These are phyloP conservation scores for Ascochyta lentis DNA, from an alignment of 2,329 filamentous ascomycete genomes.

Conservation along the genomic window DNA sequence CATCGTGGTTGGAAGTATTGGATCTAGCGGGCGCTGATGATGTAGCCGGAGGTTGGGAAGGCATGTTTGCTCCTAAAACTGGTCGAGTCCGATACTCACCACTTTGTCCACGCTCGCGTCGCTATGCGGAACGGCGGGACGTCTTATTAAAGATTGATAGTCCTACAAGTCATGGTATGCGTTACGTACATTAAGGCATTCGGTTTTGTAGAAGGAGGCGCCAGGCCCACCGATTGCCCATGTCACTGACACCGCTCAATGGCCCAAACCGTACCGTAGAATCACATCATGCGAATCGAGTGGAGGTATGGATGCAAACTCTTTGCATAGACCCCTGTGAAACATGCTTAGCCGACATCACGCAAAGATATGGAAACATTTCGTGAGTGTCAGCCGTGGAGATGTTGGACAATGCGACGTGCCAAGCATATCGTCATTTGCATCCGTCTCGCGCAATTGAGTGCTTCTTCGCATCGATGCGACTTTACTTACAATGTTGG, in stretches of 20 bases:
- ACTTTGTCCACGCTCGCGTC: background rate
- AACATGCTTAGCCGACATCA: conserved; percentile 14
- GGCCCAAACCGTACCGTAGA: background rate
- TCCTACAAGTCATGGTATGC: background rate
- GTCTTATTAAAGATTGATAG: background rate
- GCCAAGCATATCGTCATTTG: conserved; percentile 25
- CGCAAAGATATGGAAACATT: conserved; percentile 6
- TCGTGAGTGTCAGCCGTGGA: conserved; percentile 6
- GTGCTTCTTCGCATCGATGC: conserved; percentile 14
- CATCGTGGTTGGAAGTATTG: conserved; percentile 2
- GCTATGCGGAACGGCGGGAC: background rate
- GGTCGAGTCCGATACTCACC: background rate
- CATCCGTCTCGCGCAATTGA: conserved; percentile 11
- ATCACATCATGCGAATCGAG: background rate
- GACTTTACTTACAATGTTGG: conserved; percentile 1
- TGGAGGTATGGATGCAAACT: conserved; percentile 6
- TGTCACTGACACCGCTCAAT: background rate
- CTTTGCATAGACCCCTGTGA: background rate
- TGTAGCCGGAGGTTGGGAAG: background rate
- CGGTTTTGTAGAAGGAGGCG: background rate
- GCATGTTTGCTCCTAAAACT: background rate
- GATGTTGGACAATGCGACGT: conserved; percentile 10
- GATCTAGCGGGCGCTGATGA: background rate
- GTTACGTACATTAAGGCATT: background rate
- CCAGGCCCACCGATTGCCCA: background rate